phyloP scores from a whole-genome alignment of 768 basidiomycete genomes.

The Pleurotus tuoliensis region DNA sequence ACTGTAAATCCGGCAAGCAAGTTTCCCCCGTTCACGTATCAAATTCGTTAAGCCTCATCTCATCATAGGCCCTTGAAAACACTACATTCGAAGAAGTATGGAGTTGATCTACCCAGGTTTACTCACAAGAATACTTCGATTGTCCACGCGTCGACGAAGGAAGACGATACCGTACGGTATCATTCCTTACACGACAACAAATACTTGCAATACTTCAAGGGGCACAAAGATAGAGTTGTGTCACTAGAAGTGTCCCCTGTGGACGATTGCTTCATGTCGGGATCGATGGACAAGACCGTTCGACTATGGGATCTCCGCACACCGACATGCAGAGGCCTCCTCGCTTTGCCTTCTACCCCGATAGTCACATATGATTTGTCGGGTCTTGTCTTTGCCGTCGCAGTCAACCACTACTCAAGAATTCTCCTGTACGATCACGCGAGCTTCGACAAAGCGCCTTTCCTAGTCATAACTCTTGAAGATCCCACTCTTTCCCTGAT shows the following conservation, averaged over 20 bases:
- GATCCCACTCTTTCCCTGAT: conserved; percentile 74
- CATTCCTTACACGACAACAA: conserved; percentile 96
- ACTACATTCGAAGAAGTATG: conserved; percentile 93
- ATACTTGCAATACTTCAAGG: conserved; percentile 93
- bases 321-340: conserved; percentile 70
- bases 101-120: conserved; percentile 90
- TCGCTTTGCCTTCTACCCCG: conserved; percentile 71
- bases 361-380: conserved; percentile 82
- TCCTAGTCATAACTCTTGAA: conserved; percentile 76
- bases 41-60: conserved; percentile 1
- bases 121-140: conserved; percentile 88
- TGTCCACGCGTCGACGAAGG: conserved; percentile 90
- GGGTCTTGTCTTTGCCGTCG: conserved; percentile 84
- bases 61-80: conserved; percentile 63
- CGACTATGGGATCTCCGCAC: conserved; percentile 93
- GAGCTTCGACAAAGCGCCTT: conserved; percentile 90
- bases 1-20: conserved; percentile 89
- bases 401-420: conserved; percentile 75
- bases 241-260: conserved; percentile 90
- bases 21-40: conserved; percentile 35
- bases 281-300: conserved; percentile 90
- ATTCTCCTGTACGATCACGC: conserved; percentile 84
- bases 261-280: conserved; percentile 95
- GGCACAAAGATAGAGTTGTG: conserved; percentile 85
- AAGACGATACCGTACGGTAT: conserved; percentile 92